These are phyloP conservation scores for Phytopythium litorale DNA, from an alignment of 352 stramenopile genomes.

Conservation along the genomic window DNA sequence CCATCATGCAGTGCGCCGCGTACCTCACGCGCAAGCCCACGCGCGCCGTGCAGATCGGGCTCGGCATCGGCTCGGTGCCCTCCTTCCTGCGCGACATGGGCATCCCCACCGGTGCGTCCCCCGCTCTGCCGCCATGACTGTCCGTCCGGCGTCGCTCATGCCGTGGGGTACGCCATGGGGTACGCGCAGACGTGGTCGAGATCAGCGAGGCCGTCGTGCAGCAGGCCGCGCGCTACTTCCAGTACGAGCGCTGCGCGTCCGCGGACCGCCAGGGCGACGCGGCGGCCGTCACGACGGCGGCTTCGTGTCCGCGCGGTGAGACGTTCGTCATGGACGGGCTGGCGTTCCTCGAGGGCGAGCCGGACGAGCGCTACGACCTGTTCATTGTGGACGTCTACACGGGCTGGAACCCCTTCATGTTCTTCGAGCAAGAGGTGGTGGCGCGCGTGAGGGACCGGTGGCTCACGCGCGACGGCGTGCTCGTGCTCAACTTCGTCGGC, in stretches of 20 bases:
- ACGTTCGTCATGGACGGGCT: constrained; percentile 71
- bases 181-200: constrained; percentile 55
- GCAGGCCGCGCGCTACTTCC: constrained; percentile 64
- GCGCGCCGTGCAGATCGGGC: constrained; percentile 53
- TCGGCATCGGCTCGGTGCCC: constrained; percentile 69
- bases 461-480: constrained; percentile 48
- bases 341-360: constrained; percentile 37
- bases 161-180: background rate
- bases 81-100: constrained; percentile 54
- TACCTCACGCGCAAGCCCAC: constrained; percentile 47
- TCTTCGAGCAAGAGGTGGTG: constrained; percentile 65
- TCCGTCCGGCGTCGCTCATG: background rate
- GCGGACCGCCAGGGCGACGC: constrained; percentile 26
- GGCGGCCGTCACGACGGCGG: background rate
- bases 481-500: constrained; percentile 80
- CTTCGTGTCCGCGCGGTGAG: constrained; percentile 33
- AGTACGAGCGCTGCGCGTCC: constrained; percentile 51
- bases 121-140: background rate
- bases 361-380: constrained; percentile 32
- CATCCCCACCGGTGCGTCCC: constrained; percentile 46
- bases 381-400: constrained; percentile 74
- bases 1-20: constrained; percentile 71
- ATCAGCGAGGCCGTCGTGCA: constrained; percentile 65
- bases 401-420: constrained; percentile 65
- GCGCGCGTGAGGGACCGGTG: constrained; percentile 42